These are phyloP conservation scores for Fusarium multiceps DNA, from an alignment of 2,329 filamentous ascomycete species.

Conservation along the genomic window DNA sequence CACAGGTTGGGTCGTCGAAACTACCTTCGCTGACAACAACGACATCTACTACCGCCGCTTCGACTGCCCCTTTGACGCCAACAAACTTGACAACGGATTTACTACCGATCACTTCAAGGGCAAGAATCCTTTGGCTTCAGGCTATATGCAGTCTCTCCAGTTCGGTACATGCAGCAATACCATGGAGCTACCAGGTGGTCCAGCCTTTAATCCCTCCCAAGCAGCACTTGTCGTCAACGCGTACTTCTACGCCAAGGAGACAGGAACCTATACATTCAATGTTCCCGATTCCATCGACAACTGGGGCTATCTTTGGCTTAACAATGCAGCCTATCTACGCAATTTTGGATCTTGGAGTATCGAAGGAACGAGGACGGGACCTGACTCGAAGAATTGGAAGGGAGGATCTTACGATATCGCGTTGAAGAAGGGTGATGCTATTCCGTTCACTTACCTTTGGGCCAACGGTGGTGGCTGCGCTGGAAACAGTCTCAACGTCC, in stretches of 20 bases:
- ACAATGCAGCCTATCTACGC: too few species aligned
- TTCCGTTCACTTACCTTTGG: not conserved
- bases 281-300: not conserved
- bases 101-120: not conserved
- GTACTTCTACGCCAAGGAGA: not conserved
- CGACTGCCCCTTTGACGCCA: not conserved
- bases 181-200: too few species aligned
- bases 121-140: not conserved
- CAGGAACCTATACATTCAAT: not conserved
- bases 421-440: not conserved
- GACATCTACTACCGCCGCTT: not conserved
- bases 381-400: too few species aligned
- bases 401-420: not conserved
- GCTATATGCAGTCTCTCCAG: not conserved
- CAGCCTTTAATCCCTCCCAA: not conserved
- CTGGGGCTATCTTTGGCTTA: not conserved
- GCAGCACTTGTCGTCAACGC: not conserved
- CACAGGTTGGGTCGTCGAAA: not conserved
- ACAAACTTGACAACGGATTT: not conserved
- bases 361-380: too few species aligned
- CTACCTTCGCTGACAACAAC: not conserved
- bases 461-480: constrained; percentile 1
- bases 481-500: not conserved
- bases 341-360: too few species aligned
- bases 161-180: not conserved